phyloP scores from a whole-genome alignment of 2,329 filamentous ascomycete genomes.

The Fusarium sp. region DNA sequence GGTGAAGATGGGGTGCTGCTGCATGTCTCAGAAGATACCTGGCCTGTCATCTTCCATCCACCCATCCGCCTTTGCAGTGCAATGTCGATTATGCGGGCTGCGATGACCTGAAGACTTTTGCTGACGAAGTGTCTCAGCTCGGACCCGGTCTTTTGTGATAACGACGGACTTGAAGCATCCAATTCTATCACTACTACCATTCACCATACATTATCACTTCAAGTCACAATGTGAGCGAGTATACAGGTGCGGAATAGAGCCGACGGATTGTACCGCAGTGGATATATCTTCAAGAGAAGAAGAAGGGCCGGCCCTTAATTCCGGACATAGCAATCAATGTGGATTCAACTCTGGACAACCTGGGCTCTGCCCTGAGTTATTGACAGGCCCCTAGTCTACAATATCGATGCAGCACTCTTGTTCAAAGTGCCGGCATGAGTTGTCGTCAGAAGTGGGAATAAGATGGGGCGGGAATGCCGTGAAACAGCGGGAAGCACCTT shows the following conservation, averaged over 20 bases:
- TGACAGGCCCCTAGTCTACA: not conserved
- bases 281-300: not conserved
- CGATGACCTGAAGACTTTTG: not conserved
- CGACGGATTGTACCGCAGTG: conserved; percentile 1
- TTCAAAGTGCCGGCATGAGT: conserved; percentile 37
- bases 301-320: not conserved
- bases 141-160: not conserved
- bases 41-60: not conserved
- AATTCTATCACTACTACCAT: not conserved
- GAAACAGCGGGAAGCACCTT: conserved; percentile 29
- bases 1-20: conserved; percentile 7
- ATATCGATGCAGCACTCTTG: conserved; percentile 6
- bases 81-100: conserved; percentile 8
- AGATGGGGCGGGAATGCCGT: conserved; percentile 38
- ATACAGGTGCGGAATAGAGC: not conserved
- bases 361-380: not conserved
- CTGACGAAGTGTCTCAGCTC: conserved; percentile 1
- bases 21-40: conserved; percentile 12
- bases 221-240: not conserved
- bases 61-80: not conserved
- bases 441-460: conserved; percentile 37
- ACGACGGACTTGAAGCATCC: not conserved
- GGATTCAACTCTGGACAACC: not conserved
- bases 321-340: not conserved
- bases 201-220: not conserved